A percentile compares a stretch with the other conserved stretches of the same genome.
Conservation (phyloP, 768 basidiomycete genomes). For the Hysterangium stoloniferum region DNA sequence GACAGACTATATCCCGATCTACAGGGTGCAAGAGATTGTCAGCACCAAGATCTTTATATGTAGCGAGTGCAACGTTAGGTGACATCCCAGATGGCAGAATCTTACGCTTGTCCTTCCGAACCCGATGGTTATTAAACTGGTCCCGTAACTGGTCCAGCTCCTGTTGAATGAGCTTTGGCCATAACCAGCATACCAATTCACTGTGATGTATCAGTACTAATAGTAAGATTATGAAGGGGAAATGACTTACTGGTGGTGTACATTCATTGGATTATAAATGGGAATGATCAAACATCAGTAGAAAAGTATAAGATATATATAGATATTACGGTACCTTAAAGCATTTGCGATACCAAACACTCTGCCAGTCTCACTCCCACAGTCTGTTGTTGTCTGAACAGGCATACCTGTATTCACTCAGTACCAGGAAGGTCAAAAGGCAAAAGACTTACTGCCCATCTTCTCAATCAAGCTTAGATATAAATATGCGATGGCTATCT, state of each 20-base stretch:
- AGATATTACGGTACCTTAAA: too few relatives aligned
- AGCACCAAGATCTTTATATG: background rate
- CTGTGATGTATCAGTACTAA: background rate
- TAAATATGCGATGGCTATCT: constrained; percentile 21
- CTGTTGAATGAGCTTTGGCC: constrained; percentile 15
- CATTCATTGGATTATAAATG: constrained; percentile 17
- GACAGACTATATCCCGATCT: too few relatives aligned
- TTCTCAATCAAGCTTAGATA: constrained; percentile 21
- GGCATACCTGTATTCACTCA: constrained; percentile 23
- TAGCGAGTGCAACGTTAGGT: background rate
- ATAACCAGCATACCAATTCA: constrained; percentile 17
- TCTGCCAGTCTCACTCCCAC: constrained; percentile 23
- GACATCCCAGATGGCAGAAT: constrained; percentile 1
- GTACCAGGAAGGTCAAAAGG: background rate
- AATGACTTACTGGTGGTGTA: constrained; percentile 15
- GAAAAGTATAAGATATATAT: background rate
- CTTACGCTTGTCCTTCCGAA: constrained; percentile 27
- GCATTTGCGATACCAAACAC: constrained; percentile 24
- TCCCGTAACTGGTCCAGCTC: constrained; percentile 14
- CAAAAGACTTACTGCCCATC: constrained; percentile 16
- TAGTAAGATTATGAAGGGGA: background rate
- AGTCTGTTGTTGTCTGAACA: constrained; percentile 27
- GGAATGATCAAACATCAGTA: too few relatives aligned
- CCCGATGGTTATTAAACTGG: constrained; percentile 20
- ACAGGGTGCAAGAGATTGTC: too few relatives aligned